Conservation (phyloP, 305 asterid species). For the Fraxinus latifolia region DNA sequence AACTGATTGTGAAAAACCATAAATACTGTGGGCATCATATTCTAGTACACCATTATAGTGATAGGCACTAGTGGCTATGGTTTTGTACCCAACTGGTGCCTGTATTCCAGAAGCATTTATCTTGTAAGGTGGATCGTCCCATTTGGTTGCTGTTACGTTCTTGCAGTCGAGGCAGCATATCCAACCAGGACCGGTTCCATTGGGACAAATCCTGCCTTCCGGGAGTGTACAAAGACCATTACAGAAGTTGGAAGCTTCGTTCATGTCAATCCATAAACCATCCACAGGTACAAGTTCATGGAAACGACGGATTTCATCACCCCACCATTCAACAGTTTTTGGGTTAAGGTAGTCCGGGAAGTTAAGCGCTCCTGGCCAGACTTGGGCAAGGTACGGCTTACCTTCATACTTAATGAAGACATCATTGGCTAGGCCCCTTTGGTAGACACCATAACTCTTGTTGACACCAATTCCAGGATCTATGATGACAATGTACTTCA, state of each 20-base stretch:
- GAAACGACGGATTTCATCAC: constrained; percentile 5
- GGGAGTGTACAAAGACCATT: neutral
- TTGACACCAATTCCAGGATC: constrained; percentile 1
- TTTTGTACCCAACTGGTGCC: constrained; percentile 7
- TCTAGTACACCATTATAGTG: neutral
- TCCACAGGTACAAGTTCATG: neutral
- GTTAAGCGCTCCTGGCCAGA: constrained; percentile 2
- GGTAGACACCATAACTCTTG: constrained; percentile 6
- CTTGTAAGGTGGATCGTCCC: constrained; percentile 3
- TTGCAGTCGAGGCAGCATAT: constrained; percentile 3
- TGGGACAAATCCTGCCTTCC: neutral
- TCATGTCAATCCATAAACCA: constrained; percentile 10
- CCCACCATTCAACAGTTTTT: constrained; percentile 4
- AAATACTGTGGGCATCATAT: constrained; percentile 8
- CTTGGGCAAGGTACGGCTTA: constrained; percentile 3
- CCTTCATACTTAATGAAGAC: constrained; percentile 2
- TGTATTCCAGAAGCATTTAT: neutral
- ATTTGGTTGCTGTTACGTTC: neutral
- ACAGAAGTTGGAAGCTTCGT: neutral
- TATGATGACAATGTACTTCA: constrained; percentile 5
- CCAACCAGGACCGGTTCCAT: constrained; percentile 1
- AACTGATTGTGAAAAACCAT: neutral
- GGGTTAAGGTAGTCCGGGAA: constrained; percentile 3
- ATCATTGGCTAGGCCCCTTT: neutral
- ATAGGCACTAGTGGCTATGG: constrained; percentile 2